phyloP scores from a whole-genome alignment of 1,284 basidiomycete species.

The Melampsora americana region DNA sequence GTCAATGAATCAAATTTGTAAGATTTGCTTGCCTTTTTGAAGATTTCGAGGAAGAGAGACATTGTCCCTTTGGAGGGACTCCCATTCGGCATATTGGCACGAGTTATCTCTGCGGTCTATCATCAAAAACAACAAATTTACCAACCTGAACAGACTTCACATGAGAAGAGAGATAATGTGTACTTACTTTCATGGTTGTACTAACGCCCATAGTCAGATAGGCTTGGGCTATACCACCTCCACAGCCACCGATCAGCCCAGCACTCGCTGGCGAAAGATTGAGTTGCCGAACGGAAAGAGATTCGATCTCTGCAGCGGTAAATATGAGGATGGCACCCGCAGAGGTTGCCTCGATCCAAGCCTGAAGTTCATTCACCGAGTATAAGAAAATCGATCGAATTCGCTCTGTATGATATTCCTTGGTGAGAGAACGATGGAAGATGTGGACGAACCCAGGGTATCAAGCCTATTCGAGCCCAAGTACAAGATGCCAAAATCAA shows the following conservation, averaged over 20 bases:
- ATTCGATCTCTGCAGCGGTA: conserved; percentile 42
- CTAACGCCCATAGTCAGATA: conserved; percentile 42
- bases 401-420: too few species aligned
- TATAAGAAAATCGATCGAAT: too few species aligned
- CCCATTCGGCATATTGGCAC: conserved; percentile 10
- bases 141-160: background rate
- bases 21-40: conserved; percentile 15
- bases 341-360: conserved; percentile 39
- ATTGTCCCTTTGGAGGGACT: conserved; percentile 26
- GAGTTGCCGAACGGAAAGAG: conserved; percentile 26
- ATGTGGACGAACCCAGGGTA: background rate
- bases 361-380: conserved; percentile 1
- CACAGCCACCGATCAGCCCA: conserved; percentile 40
- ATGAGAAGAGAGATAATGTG: background rate
- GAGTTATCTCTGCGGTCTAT: conserved; percentile 42
- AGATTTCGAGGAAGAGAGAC: conserved; percentile 32
- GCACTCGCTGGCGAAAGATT: conserved; percentile 23
- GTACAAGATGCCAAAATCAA: conserved; percentile 4
- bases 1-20: background rate
- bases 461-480: background rate
- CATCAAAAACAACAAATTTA: background rate
- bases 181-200: conserved; percentile 42
- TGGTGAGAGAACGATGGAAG: too few species aligned
- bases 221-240: conserved; percentile 40
- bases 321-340: conserved; percentile 41